Evolutionary conservation across 2,329 filamentous ascomycete species (phyloP), one percentile per base, ranked within the genome.

Genomic region (Pezicula carpinea): DNA sequence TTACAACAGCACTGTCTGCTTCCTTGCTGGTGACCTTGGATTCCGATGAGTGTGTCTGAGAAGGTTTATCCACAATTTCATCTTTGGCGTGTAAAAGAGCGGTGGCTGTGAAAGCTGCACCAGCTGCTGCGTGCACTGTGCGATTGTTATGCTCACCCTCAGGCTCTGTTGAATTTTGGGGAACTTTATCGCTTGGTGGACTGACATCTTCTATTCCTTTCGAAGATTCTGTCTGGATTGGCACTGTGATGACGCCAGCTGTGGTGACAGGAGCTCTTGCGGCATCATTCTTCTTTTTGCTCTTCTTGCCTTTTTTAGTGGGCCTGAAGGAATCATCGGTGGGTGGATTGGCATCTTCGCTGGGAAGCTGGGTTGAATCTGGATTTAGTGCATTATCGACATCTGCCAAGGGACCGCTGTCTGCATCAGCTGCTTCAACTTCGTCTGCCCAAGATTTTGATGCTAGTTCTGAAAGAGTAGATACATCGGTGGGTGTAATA

Each of bases 291-390:
- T 49, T 62, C 61, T 60, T 61, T 52, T 66, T 66, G 19, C 60
- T 55, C 42, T 67, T 72, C 61, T 67, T 72, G 38, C 63, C 67
- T 43, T 69, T 68, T 48, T 67, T 66, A 17, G 55, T 56, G 38
- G 59, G 58, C 39, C 59, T 52, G 11, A 59, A 43, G 40, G 59
- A 62, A 29, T 58, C 54, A 39, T 29, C 26, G 10, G 26, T 11
- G 8, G 26, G 26, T 10, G 26, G 5, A 11, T 29, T 29, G 8
- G 13, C 26, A 29, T 29, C 8, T 8, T 29, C 26, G 10, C 3
- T 29, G 26, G 26, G 26, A 29, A 29, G 26, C 3, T 29, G 26
- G 26, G 26, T 11, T 29, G 6, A 29, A 29, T 5, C 8, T 29
- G 26, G 26, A 11, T 10, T 4, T 8, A 11, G 8, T 29, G 10